Conservation (phyloP, 2,329 filamentous ascomycete species). For the Xylariaceae sp. region DNA sequence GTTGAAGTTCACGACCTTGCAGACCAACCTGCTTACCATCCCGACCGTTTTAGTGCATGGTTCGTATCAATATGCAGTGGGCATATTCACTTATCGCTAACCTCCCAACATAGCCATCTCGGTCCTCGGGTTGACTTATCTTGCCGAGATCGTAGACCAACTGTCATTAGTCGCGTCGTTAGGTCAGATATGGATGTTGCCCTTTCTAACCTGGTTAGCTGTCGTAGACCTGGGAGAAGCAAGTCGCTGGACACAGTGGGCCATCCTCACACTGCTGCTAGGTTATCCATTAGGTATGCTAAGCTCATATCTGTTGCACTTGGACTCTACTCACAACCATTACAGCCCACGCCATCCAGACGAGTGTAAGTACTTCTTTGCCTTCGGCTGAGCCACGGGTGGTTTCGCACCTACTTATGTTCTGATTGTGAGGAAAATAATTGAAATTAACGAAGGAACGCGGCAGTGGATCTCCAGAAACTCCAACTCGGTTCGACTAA, state of each 20-base stretch:
- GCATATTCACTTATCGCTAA: background rate
- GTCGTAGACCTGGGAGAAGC: constrained; percentile 34
- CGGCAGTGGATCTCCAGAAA: constrained; percentile 43
- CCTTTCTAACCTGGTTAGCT: constrained; percentile 51
- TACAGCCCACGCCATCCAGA: constrained; percentile 22
- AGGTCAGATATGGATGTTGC: constrained; percentile 55
- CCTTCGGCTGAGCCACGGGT: too few species aligned
- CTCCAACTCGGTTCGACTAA: constrained; percentile 53
- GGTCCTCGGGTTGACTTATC: constrained; percentile 35
- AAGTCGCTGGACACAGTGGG: constrained; percentile 40
- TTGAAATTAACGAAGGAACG: too few species aligned
- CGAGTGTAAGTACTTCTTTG: constrained; percentile 1
- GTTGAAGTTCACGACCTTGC: constrained; percentile 49
- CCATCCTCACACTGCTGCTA: constrained; percentile 39
- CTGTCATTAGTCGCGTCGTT: constrained; percentile 40
- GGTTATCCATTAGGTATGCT: constrained; percentile 37
- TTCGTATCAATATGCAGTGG: constrained; percentile 7
- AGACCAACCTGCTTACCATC: constrained; percentile 53
- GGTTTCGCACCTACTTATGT: too few species aligned
- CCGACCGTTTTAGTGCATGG: constrained; percentile 34
- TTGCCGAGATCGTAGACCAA: constrained; percentile 43
- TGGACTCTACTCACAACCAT: background rate
- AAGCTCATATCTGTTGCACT: background rate
- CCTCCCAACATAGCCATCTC: constrained; percentile 26
- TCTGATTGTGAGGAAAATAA: too few species aligned